Evolutionary conservation across 75 land plant genomes (phyloP).

Genomic region (Selaginella moellendorffii): DNA sequence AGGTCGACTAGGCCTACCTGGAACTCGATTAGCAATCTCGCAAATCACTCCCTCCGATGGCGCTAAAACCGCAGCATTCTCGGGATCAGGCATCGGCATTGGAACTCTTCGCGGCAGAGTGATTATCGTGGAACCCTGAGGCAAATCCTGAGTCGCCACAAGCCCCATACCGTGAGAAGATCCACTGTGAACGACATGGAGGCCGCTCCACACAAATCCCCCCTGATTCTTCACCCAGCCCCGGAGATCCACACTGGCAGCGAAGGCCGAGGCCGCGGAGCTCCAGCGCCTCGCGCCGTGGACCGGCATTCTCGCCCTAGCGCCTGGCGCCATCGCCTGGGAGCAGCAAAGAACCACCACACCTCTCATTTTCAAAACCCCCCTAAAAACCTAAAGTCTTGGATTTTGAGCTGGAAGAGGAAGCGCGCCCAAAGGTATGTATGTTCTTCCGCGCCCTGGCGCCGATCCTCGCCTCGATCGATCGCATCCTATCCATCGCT

Average conservation of each 20-base stretch:
- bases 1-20: constrained; percentile 49
- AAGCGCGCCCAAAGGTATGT: too few species aligned
- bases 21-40: constrained; percentile 38
- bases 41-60: constrained; percentile 18
- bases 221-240: constrained; percentile 6
- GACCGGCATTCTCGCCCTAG: too few species aligned
- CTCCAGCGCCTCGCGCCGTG: neutral
- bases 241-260: neutral
- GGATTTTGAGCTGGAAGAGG: too few species aligned
- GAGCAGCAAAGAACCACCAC: neutral
- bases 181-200: neutral
- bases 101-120: constrained; percentile 51
- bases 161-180: constrained; percentile 41
- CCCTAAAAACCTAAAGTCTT: neutral
- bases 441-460: too few species aligned
- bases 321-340: neutral
- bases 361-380: neutral
- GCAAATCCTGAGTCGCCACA: constrained; percentile 33
- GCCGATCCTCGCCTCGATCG: too few species aligned
- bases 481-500: too few species aligned
- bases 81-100: constrained; percentile 19
- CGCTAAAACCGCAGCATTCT: constrained; percentile 13
- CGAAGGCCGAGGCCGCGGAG: neutral
- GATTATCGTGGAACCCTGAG: constrained; percentile 47
- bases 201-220: constrained; percentile 10